Base-by-base conservation (phyloP, 306 rosid species). In the Begonia loranthoides region DNA sequence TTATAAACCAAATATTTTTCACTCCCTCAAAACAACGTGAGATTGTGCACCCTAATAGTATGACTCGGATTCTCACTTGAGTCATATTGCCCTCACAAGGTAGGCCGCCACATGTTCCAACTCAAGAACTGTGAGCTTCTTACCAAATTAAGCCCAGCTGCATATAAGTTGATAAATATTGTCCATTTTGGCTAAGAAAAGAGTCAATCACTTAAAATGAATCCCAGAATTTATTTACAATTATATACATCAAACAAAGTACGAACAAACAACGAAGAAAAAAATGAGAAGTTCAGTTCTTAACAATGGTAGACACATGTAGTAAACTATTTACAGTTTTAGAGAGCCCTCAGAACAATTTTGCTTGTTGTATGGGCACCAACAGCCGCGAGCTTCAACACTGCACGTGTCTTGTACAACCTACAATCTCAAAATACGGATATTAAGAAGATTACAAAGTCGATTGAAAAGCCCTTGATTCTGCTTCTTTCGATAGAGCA, bases 311-410 rank as follows among this genome's bases (percentile, higher is more conserved):
- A 40, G 12, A 38, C 45, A 14, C 28, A 19, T 19, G 65, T 22
- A 40, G 50, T 17, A 36, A 13, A 38, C 52, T 10, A 49, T 6
- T 41, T 11, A 46, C 44, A 50, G 41, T 55, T 63, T 79, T 60
- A 86, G 43, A 82, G 79, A 51, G 76, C 78, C 73, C 60, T 72
- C 68, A 90, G 64, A 56, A 81, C 73, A 33, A 66, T 66, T 80
- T 82, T 82, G 65, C 88, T 73, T 56, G 82, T 70, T 17, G 69
- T 22, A 47, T 80, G 88, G 57, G 80, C 66, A 33, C 95, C 94
- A 70, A 62, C 63, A 0, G 94, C 86, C 1, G 94, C 99, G 56
- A 76, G 14, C 73, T 72, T 86, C 55, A 86, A 28, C 57, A 76
- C 56, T 0, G 82, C 77, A 41, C 95, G 95, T 44, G 71, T 72